phyloP scores from a whole-genome alignment of 352 stramenopile genomes.

The Thalassiosira hispida region DNA sequence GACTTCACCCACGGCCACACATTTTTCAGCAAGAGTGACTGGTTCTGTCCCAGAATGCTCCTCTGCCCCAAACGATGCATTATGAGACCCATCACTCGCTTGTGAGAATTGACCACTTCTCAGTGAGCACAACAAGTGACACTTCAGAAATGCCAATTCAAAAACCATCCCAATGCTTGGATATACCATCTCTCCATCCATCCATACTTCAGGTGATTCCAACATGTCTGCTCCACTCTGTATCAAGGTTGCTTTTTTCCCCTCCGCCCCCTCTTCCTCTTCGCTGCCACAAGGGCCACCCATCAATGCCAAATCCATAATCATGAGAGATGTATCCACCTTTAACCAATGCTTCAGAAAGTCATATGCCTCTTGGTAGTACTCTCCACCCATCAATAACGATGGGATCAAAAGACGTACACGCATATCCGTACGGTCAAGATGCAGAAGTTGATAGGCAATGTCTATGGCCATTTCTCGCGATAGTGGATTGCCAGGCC shows the following conservation, averaged over 20 bases:
- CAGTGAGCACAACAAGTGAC: constrained; percentile 31
- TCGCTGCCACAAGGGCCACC: neutral
- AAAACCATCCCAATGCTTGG: constrained; percentile 56
- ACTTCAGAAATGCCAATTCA: constrained; percentile 54
- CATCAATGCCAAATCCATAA: constrained; percentile 46
- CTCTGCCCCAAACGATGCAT: neutral
- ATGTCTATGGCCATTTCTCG: constrained; percentile 39
- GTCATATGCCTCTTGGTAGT: constrained; percentile 44
- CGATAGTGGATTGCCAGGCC: constrained; percentile 30
- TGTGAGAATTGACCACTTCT: constrained; percentile 1
- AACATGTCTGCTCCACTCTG: constrained; percentile 14
- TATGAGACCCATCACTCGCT: neutral
- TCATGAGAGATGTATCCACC: constrained; percentile 24
- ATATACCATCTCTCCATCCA: constrained; percentile 52
- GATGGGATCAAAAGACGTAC: constrained; percentile 40
- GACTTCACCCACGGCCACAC: neutral
- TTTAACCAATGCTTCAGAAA: constrained; percentile 43
- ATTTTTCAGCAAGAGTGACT: constrained; percentile 14
- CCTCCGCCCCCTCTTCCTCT: neutral
- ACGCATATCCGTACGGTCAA: constrained; percentile 44
- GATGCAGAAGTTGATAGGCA: constrained; percentile 21
- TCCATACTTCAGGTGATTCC: constrained; percentile 43
- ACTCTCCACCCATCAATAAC: constrained; percentile 28
- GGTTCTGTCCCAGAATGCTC: neutral
- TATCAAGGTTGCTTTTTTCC: neutral